Conservation (phyloP, 2,329 filamentous ascomycete species). For the Rhinocladiella similis region DNA sequence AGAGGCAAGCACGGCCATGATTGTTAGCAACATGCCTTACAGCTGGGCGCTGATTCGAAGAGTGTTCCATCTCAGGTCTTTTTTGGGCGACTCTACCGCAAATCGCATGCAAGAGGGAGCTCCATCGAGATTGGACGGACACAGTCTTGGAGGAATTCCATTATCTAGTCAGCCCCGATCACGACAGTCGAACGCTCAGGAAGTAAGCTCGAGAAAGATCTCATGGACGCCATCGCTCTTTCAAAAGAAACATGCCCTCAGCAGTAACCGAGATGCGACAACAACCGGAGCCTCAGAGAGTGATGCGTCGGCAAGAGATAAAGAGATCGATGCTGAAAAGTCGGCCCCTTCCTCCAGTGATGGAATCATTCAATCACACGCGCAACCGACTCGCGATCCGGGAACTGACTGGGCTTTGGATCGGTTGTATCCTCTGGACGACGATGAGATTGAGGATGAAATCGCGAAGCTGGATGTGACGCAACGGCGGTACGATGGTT, state of each 20-base stretch:
- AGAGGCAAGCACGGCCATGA: slow-evolving; percentile 59
- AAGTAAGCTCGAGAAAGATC: slow-evolving; percentile 2
- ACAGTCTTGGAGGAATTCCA: slow-evolving; percentile 14
- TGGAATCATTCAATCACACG: slow-evolving; percentile 17
- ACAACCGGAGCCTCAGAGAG: background rate
- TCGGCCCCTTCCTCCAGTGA: slow-evolving; percentile 17
- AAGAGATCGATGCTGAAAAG: slow-evolving; percentile 13
- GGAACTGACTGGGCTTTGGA: slow-evolving; percentile 23
- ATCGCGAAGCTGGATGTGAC: slow-evolving; percentile 9
- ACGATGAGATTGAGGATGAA: slow-evolving; percentile 20
- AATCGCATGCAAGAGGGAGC: slow-evolving; percentile 18
- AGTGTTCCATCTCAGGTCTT: slow-evolving; percentile 40
- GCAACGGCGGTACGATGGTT: slow-evolving; percentile 18
- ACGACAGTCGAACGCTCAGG: slow-evolving; percentile 10
- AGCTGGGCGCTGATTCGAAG: slow-evolving; percentile 59
- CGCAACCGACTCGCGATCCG: slow-evolving; percentile 3
- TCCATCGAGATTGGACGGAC: slow-evolving; percentile 11
- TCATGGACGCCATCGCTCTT: slow-evolving; percentile 10
- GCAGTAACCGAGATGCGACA: background rate
- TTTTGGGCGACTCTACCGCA: slow-evolving; percentile 29
- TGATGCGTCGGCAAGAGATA: slow-evolving; percentile 3
- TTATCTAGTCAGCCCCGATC: slow-evolving; percentile 11
- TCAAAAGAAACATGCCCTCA: background rate
- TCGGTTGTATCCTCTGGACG: slow-evolving; percentile 28
- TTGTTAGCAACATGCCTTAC: slow-evolving; percentile 62